phyloP scores from a whole-genome alignment of 768 basidiomycete genomes.

The Nidularia pulvinata region DNA sequence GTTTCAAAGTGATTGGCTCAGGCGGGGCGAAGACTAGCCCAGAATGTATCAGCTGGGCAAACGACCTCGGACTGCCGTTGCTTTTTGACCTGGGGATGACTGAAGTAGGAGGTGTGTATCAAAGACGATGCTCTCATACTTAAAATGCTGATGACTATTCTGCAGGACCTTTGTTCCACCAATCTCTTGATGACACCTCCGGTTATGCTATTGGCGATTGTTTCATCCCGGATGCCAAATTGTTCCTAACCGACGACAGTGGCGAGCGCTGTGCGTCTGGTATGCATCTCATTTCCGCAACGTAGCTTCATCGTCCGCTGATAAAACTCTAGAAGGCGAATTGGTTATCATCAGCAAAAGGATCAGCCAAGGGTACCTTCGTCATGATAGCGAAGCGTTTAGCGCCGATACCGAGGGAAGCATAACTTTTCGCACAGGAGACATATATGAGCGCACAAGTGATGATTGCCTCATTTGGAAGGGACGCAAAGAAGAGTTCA shows the following conservation, averaged over 20 bases:
- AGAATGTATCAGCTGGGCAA: slow-evolving; percentile 25
- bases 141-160: background rate
- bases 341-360: slow-evolving; percentile 22
- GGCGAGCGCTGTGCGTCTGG: slow-evolving; percentile 14
- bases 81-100: slow-evolving; percentile 32
- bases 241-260: slow-evolving; percentile 12
- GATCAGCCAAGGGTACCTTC: slow-evolving; percentile 23
- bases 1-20: slow-evolving; percentile 20
- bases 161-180: slow-evolving; percentile 24
- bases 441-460: slow-evolving; percentile 19
- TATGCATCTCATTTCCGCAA: slow-evolving; percentile 1
- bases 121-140: background rate
- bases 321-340: slow-evolving; percentile 17
- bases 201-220: slow-evolving; percentile 19
- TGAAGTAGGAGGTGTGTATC: slow-evolving; percentile 23
- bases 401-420: slow-evolving; percentile 16
- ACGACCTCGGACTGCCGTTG: slow-evolving; percentile 17
- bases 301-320: background rate
- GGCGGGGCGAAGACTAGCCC: slow-evolving; percentile 24
- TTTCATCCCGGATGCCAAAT: slow-evolving; percentile 15
- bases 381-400: slow-evolving; percentile 22
- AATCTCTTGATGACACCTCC: slow-evolving; percentile 12
- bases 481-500: slow-evolving; percentile 31
- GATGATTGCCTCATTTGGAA: slow-evolving; percentile 22
- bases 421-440: slow-evolving; percentile 27